Base-by-base conservation (phyloP, 495 filamentous ascomycete species). In the Penicillium riverlandense region DNA sequence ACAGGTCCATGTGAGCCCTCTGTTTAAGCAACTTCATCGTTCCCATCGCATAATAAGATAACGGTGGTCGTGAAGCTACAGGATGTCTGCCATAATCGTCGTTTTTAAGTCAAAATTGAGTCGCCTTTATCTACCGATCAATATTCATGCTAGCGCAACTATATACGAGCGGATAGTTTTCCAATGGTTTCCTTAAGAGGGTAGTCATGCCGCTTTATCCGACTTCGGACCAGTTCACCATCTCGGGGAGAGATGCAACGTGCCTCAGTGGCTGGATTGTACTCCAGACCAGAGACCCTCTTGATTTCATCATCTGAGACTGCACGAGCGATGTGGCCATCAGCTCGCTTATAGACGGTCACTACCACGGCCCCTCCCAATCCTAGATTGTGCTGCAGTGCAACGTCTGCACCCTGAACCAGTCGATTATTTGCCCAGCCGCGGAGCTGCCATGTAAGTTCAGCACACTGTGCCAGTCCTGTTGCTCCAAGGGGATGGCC, bases 391-490 rank as follows among this genome's bases (percentile, higher is more conserved):
- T 98, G 92, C 70, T 96, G 92, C 63, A 98, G 63, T 34, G 86
- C 85, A 35, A 75, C 79, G 37, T 63, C 74, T 0, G 89, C 87
- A 11, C 78, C 76, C 11, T 75, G 65, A 7, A 89, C 79, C 8
- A 79, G 65, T 16, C 92, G 75, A 66, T 98, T 96, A 56, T 90
- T 95, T 9, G 91, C 92, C 92, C 92, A 96, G 5, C 92, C 92
- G 37, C 92, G 72, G 57, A 98, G 70, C 50, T 98, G 92, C 92
- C 92, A 98, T 14, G 94, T 86, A 31, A 98, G 65, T 67, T 98
- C 92, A 2, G 92, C 88, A 55, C 90, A 96, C 67, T 98, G 92
- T 11, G 92, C 92, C 35, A 98, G 69, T 29, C 92, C 92, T 1
- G 86, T 92, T 0, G 92, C 92, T 6, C 92, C 92, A 8, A 98